phyloP scores from a whole-genome alignment of 192 early-diverging fungal species.

The Coemansia sp. region DNA sequence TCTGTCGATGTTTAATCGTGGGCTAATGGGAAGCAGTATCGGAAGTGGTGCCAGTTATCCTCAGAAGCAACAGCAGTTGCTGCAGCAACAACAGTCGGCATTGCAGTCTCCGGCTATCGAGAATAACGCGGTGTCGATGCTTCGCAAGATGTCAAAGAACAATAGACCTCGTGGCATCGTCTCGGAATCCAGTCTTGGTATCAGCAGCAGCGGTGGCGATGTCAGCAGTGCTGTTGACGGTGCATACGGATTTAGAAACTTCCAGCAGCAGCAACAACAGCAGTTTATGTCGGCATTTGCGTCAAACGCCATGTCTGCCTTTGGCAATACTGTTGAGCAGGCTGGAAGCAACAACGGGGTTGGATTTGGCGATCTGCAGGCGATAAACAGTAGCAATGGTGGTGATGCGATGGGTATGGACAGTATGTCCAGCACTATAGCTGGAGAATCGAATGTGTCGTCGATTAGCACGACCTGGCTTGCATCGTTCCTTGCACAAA shows the following conservation, averaged over 20 bases:
- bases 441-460: conserved; percentile 15
- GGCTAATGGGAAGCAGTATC: conserved; percentile 18
- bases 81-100: conserved; percentile 13
- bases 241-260: not conserved
- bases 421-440: conserved; percentile 12
- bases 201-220: not conserved
- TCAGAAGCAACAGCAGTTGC: conserved; percentile 5
- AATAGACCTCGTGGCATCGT: conserved; percentile 25
- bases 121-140: conserved; percentile 40
- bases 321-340: conserved; percentile 4
- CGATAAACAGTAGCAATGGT: not conserved
- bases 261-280: not conserved
- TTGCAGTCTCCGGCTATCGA: conserved; percentile 38
- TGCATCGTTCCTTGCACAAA: conserved; percentile 39
- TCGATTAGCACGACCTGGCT: conserved; percentile 35
- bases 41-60: not conserved
- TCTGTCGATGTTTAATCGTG: conserved; percentile 20
- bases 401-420: not conserved
- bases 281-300: not conserved
- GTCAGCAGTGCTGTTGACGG: not conserved
- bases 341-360: not conserved
- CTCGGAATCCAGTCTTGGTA: not conserved
- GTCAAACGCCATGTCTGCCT: conserved; percentile 1
- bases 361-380: not conserved
- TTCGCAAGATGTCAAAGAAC: conserved; percentile 46